Evolutionary conservation across 768 basidiomycete species (phyloP), one percentile per base, ranked within the genome.

Genomic region (Collybiopsis luxurians): DNA sequence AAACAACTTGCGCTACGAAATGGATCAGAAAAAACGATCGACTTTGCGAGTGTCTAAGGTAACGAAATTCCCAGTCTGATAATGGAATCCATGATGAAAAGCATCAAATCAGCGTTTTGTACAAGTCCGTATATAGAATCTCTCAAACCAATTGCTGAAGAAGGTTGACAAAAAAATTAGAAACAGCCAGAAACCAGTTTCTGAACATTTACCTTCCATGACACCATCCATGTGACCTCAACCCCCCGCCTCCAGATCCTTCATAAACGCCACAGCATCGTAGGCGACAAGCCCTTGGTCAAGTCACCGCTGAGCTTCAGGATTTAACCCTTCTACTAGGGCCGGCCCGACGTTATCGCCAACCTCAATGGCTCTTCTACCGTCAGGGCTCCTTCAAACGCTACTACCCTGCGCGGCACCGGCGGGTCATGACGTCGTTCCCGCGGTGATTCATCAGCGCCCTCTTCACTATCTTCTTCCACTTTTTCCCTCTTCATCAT

Each of bases 201-300:
- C 67, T 17, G 62, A 61, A 48, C 60, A 69, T 60, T n/a, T 66
- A 89, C 92, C 91, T 82, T 96, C 94, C 68, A 97, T 79, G 4
- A 90, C 89, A n/a, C 92, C 95, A 60, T 96, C 94, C 83, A 95
- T 86, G 66, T 95, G 92, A 68, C 94, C 92, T 56, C 94, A 92
- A 3, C 85, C 83, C 56, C 83, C 84, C 19, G 74, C 81, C 55
- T 88, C 86, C 52, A 79, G 42, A 31, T 87, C 87, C n/a, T 86
- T 84, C 38, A 61, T 61, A 2, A 77, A 76, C 9, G 74, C 67
- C 12, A 74, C 71, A 28, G 69, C 67, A 9, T 72, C 74, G 40
- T 71, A 73, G 24, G 62, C 58, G 3, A 10, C 59, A 69, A 42
- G 58, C 65, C 40, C 58, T 66, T 10, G 56, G 61, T 47, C 53